Percentiles rank a stretch among this genome's conserved stretches.
Conservation (phyloP, 495 filamentous ascomycete species). For the Penicillium soppii region DNA sequence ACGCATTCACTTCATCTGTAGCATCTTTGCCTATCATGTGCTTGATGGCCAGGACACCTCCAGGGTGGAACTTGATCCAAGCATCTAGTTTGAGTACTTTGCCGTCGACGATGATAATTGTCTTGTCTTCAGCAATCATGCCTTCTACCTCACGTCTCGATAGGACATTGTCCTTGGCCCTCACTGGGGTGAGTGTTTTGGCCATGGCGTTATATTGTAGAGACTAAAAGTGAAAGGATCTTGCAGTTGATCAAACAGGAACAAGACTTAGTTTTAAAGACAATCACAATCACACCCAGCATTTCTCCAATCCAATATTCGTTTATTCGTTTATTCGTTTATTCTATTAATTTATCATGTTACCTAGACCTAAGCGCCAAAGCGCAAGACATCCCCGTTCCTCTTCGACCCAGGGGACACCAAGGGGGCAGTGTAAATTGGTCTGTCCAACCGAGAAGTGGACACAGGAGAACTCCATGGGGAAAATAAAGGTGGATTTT, state of each 20-base stretch:
- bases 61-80: constrained; percentile 81
- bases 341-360: constrained; percentile 4
- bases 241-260: not conserved
- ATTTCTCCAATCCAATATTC: no score
- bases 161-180: constrained; percentile 47
- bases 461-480: not conserved
- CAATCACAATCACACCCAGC: not conserved
- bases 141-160: constrained; percentile 72
- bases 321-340: not conserved
- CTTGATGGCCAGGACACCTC: constrained; percentile 77
- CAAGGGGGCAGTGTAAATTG: constrained; percentile 15
- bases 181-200: constrained; percentile 3
- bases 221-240: not conserved
- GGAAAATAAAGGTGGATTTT: not conserved
- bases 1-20: constrained; percentile 77
- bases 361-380: constrained; percentile 9
- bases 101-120: constrained; percentile 71
- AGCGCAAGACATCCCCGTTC: constrained; percentile 4
- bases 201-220: constrained; percentile 1
- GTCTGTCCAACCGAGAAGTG: constrained; percentile 7
- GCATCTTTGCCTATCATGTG: constrained; percentile 89
- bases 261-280: not conserved
- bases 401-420: constrained; percentile 2
- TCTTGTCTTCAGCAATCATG: constrained; percentile 70
- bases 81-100: constrained; percentile 76